Percentiles rank a stretch among this genome's conserved stretches.
Evolutionary conservation across 805 yeast genomes (phyloP).

Genomic region (Cyberlindnera lachancei): DNA sequence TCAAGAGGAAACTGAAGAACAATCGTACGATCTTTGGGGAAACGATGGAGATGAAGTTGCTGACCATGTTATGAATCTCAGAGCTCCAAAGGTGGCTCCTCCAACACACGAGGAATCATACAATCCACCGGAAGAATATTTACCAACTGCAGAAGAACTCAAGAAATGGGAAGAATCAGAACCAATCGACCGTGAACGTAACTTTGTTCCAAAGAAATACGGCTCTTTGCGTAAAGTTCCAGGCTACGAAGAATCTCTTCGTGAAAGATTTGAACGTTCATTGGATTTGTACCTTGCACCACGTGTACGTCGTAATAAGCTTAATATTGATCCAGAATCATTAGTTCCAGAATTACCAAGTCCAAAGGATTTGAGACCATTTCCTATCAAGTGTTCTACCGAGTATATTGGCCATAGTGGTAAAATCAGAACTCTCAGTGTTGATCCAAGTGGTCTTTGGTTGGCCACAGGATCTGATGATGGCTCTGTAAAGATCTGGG

Average conservation of each 20-base stretch:
- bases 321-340: constrained; percentile 93
- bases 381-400: constrained; percentile 88
- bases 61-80: constrained; percentile 83
- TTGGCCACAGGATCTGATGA: constrained; percentile 97
- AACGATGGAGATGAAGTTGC: constrained; percentile 50
- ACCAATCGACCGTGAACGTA: constrained; percentile 69
- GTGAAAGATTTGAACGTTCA: constrained; percentile 92
- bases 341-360: constrained; percentile 94
- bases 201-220: constrained; percentile 77
- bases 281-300: constrained; percentile 94
- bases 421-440: constrained; percentile 70
- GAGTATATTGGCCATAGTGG: constrained; percentile 77
- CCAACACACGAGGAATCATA: constrained; percentile 96
- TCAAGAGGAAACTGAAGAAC: constrained; percentile 42
- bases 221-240: constrained; percentile 85
- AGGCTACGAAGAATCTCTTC: constrained; percentile 75
- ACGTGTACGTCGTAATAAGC: constrained; percentile 82
- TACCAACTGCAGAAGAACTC: constrained; percentile 70
- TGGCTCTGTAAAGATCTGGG: constrained; percentile 96
- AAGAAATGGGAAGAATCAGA: constrained; percentile 63
- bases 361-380: constrained; percentile 93
- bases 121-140: constrained; percentile 95
- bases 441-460: constrained; percentile 90
- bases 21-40: constrained; percentile 80
- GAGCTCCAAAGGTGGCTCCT: constrained; percentile 94